Base-by-base conservation (phyloP, 345 rosid species). In the Toxicodendron radicans region DNA sequence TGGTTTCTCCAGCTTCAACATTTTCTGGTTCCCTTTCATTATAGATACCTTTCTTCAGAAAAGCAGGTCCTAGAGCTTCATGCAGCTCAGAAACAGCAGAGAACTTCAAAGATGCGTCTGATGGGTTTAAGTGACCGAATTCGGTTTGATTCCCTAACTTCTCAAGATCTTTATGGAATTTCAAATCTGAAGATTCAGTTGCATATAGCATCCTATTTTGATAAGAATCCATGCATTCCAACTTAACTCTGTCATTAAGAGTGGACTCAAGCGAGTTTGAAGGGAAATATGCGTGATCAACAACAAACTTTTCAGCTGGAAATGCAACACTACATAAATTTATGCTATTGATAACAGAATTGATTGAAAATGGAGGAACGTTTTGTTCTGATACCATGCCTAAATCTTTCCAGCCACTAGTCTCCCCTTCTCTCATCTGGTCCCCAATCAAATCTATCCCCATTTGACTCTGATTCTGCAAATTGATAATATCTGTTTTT, bases 31-130 rank as follows among this genome's bases (percentile, higher is more conserved):
- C 86, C 81, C 75, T 83, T 69, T 70, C 83, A 76, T 73, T 76
- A 71, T 63, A 68, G 51, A 60, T 66, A 69, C 76, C 74, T 32
- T 83, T 84, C 62, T 81, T 82, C 75, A 74, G 71, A 80, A 90
- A 92, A 60, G 79, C 83, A 63, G 95, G 90, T 69, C 98, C 97
- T 43, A 94, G 87, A 33, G 89, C 98, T 87, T 92, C 97, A 67
- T 84, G 87, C 76, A 94, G 88, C 87, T 94, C 97, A 30, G 82
- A 87, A 60, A 87, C 94, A 75, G 91, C 85, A 52, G 87, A 86
- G 75, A 88, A 82, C 84, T 85, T 88, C 33, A 83, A 84, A 64
- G 86, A 79, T 48, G 82, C 27, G 59, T 76, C 74, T 30, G 83
- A 67, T 51, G 75, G 68, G 61, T 81, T 85, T 35, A 76, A 58